Percentiles rank a stretch among this genome's conserved stretches.
These are phyloP conservation scores for Hymenoscyphus linearis DNA, from an alignment of 2,329 filamentous ascomycete genomes.

Conservation along the genomic window DNA sequence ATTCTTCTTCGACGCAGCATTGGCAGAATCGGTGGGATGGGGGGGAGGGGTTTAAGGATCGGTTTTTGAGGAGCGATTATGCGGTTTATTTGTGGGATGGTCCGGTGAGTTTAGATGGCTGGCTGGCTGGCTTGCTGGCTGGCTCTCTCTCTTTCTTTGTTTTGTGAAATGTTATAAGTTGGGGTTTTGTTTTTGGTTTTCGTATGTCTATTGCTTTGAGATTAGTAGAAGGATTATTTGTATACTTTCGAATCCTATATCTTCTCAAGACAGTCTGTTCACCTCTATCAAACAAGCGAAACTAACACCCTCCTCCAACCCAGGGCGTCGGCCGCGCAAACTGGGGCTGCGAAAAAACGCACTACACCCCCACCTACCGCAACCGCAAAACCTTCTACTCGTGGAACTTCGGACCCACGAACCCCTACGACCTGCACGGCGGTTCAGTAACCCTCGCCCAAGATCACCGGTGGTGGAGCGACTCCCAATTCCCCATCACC, in stretches of 20 bases:
- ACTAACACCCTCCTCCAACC: not conserved
- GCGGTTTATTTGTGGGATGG: constrained; percentile 15
- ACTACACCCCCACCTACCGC: constrained; percentile 8
- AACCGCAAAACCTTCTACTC: constrained; percentile 10
- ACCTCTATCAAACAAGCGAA: not conserved
- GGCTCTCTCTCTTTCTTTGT: no score
- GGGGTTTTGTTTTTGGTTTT: no score
- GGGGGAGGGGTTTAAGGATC: constrained; percentile 17
- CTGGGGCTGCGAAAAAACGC: constrained; percentile 7
- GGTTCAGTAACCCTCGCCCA: not conserved
- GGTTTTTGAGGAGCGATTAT: constrained; percentile 10
- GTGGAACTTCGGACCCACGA: constrained; percentile 17
- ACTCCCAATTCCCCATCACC: constrained; percentile 10
- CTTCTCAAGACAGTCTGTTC: no score
- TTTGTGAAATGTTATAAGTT: no score
- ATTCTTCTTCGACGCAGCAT: constrained; percentile 14
- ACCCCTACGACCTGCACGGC: no score
- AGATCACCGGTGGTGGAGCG: constrained; percentile 10
- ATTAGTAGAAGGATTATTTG: no score
- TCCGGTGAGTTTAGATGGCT: constrained; percentile 3
- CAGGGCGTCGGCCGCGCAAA: constrained; percentile 13
- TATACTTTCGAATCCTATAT: no score
- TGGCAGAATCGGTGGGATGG: constrained; percentile 18
- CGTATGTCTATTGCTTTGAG: no score
- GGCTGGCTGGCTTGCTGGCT: no score